Percentiles rank a stretch among this genome's conserved stretches.
Evolutionary conservation across 139 green algal genomes (phyloP).

Genomic region (Monoraphidium neglectum): DNA sequence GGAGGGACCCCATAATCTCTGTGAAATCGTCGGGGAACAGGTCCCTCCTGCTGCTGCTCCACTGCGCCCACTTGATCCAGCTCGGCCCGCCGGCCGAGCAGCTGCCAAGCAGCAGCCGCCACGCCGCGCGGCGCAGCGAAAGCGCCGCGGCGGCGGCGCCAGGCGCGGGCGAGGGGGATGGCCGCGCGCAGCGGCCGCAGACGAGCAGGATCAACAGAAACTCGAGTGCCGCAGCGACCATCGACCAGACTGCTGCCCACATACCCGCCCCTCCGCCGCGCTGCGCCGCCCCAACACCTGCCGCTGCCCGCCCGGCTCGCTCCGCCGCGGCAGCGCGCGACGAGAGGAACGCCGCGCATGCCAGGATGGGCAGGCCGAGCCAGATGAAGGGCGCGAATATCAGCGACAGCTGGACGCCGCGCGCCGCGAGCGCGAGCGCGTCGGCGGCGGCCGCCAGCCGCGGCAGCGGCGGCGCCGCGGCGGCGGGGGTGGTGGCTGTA

Average conservation of each 20-base stretch:
- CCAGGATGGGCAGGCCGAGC: constrained; percentile 54
- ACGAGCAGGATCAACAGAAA: background rate
- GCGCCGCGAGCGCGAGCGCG: constrained; percentile 28
- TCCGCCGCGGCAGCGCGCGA: background rate
- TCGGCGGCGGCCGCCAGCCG: constrained; percentile 8
- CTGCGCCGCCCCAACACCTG: constrained; percentile 11
- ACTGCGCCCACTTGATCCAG: constrained; percentile 91
- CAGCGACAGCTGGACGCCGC: constrained; percentile 53
- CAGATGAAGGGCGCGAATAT: constrained; percentile 73
- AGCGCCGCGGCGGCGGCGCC: constrained; percentile 3
- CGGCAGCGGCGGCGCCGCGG: background rate
- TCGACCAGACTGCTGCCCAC: background rate
- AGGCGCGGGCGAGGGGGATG: background rate
- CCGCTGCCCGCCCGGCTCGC: constrained; percentile 4
- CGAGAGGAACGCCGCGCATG: constrained; percentile 34
- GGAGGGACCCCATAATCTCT: constrained; percentile 73
- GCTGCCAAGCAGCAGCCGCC: constrained; percentile 60
- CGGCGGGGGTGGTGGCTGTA: too few relatives aligned
- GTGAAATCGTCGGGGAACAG: constrained; percentile 94
- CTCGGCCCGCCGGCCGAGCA: constrained; percentile 66
- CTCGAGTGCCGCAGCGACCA: background rate
- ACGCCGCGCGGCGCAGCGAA: constrained; percentile 40
- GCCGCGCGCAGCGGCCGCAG: background rate
- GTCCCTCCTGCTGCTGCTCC: constrained; percentile 88
- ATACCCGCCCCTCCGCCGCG: background rate